Base-by-base conservation (phyloP, 371 early-diverging fungal genomes). In the Mortierella sp. region DNA sequence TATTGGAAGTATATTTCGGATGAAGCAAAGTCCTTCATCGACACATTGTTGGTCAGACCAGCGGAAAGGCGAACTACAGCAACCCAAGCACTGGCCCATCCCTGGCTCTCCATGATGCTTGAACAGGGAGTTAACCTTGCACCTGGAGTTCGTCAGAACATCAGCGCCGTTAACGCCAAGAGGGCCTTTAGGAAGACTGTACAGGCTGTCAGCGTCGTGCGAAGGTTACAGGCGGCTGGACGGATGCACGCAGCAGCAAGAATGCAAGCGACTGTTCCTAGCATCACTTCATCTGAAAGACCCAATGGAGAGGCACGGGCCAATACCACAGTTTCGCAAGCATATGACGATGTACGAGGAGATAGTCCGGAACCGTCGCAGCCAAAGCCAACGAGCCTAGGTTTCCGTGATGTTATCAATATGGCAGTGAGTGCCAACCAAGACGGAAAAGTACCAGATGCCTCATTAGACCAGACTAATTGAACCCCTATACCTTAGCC, bases 11-110 rank as follows among this genome's bases (percentile, higher is more conserved):
- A 68, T 10, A 57, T 68, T 41, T 68, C 68, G 1, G 40, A 52
- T 0, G 53, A 80, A 81, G 94, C 94, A 67, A 93, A 93, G 67
- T 83, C 91, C 66, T 94, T 95, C 62, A 89, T 95, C 63, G 80
- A 85, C 40, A 81, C 85, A 27, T 83, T 91, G 34, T 79, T 95
- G 39, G 89, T 90, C 5, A 79, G 91, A 39, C 87, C 90, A 59
- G 87, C 89, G 3, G 72, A 81, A 25, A 79, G 80, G 41, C 86
- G 95, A 28, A 81, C 83, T 27, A 92, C 92, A 10, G 93, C 92
- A 10, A 79, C 80, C 0, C 78, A 88, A 61, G 93, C 94, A 1
- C 71, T 94, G 24, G 66, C 80, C 21, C 93, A 93, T 57, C 83
- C 89, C 27, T 93, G 90, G 86, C 71, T 93, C 31, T 54, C 67